These are phyloP conservation scores for Ambrosiella xylebori DNA, from an alignment of 2,329 filamentous ascomycete genomes.

Conservation along the genomic window DNA sequence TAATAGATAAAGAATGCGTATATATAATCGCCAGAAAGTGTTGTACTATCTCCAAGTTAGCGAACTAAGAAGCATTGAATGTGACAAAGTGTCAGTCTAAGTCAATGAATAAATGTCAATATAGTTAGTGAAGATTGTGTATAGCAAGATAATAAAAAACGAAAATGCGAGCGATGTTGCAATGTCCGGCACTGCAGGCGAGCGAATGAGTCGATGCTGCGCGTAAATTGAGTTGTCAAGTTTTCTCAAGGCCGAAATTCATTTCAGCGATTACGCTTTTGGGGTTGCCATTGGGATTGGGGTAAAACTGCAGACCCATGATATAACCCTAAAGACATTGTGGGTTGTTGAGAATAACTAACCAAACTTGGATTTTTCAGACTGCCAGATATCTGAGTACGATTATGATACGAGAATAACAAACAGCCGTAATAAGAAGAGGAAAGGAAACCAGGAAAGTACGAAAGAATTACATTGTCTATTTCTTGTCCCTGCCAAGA, in stretches of 20 bases:
- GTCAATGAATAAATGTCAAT: not conserved
- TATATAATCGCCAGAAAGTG: not conserved
- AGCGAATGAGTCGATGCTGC: not conserved
- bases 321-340: no score
- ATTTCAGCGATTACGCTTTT: not conserved
- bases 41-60: no score
- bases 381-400: not conserved
- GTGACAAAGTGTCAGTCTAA: not conserved
- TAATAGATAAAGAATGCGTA: not conserved
- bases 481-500: not conserved
- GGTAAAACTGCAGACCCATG: no score
- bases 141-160: not conserved
- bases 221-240: not conserved
- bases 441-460: no score
- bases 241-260: no score
- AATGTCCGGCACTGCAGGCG: conserved; percentile 1
- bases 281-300: not conserved
- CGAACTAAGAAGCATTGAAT: not conserved
- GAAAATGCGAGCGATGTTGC: not conserved
- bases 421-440: not conserved
- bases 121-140: not conserved
- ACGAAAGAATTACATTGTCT: no score
- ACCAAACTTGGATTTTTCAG: no score
- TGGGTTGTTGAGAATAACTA: no score
- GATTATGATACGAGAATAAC: not conserved